phyloP scores from a whole-genome alignment of 345 rosid genomes.

The Noccaea bulbosa region DNA sequence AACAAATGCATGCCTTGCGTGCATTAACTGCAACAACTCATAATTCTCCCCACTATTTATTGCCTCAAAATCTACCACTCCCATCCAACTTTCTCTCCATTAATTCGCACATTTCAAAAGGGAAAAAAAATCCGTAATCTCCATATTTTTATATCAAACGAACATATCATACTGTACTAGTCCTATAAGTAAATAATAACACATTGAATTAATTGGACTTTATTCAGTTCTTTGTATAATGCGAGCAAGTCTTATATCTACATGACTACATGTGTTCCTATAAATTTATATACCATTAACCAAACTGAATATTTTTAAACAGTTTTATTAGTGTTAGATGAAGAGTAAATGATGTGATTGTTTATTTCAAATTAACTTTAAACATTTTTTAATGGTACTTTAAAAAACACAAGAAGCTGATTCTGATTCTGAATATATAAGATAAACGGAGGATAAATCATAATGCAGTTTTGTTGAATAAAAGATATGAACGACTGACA shows the following conservation, averaged over 20 bases:
- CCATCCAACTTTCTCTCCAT: conserved; percentile 36
- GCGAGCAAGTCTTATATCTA: neutral
- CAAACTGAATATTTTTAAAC: neutral
- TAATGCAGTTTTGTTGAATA: neutral
- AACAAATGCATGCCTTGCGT: conserved; percentile 45
- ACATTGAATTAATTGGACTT: neutral
- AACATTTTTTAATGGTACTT: too few species aligned
- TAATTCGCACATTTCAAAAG: conserved; percentile 24
- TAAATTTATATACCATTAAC: neutral
- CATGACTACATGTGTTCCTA: neutral
- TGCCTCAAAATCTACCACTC: conserved; percentile 46
- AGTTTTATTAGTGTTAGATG: neutral
- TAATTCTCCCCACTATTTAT: conserved; percentile 45
- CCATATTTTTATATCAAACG: neutral
- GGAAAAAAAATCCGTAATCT: neutral
- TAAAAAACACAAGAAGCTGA: neutral
- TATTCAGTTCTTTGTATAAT: neutral
- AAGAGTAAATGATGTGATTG: neutral
- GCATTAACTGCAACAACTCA: conserved; percentile 41
- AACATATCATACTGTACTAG: neutral
- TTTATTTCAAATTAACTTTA: neutral
- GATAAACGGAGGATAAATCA: neutral
- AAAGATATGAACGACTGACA: neutral
- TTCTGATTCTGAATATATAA: neutral
- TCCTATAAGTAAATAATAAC: neutral